Base-by-base conservation (phyloP, 169 alveolate genomes). In the Fabrea salina region DNA sequence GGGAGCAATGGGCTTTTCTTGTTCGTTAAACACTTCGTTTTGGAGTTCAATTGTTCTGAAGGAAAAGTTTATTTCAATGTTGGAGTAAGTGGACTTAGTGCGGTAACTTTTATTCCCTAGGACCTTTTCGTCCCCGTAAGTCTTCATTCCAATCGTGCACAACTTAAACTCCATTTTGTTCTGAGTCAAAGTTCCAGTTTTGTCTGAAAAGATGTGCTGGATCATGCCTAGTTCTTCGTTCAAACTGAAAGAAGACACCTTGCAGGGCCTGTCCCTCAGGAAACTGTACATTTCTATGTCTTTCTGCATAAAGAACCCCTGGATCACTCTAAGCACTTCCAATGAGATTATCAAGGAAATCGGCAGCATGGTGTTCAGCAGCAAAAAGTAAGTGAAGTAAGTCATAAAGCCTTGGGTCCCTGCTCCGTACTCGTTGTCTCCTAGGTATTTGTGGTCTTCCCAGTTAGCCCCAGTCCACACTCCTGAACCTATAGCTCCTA, bases 181-280 rank as follows among this genome's bases (percentile, higher is more conserved):
- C 43, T 90, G 82, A 0, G 98, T 94, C 50, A 94, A 85, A 22
- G 98, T 94, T 54, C 98, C 98, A 3, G 97, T 94, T 74, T 94
- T 94, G 87, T 94, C 97, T 3, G 93, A 79, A 61, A 94, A 94
- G 43, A 94, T 89, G 80, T 89, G 92, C 64, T 90, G 80, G 13
- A 94, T 87, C 79, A 90, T 51, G 4, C 97, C 97, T 50, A 94
- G 87, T 78, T 94, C 97, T 82, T 94, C 97, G 76, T 91, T 91
- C 3, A 91, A 25, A 16, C 92, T 80, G 40, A 91, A 82, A 0
- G 93, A 67, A 37, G 83, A 82, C 8, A 85, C 93, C 59, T 84
- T 91, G n/a, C 91, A 87, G 22, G 66, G 75, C 27, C 87, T 43
- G 43, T 82, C 72, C 70, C 89, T 86, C 44, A 85, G 88, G 8